Evolutionary conservation across 192 early-diverging fungal genomes (phyloP).

Genomic region (Pilobolus umbonatus): DNA sequence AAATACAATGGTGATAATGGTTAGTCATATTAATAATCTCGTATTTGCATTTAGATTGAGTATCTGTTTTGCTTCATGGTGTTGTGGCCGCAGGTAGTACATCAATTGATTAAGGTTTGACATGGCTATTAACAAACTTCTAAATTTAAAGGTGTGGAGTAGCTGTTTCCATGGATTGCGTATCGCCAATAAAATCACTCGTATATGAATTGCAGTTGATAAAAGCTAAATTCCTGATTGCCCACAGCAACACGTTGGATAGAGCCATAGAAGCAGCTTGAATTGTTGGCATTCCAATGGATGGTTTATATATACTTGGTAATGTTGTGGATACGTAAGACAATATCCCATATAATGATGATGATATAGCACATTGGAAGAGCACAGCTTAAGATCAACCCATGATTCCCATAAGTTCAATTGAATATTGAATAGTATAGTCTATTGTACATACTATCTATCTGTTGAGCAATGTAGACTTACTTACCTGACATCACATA

Average conservation of each 20-base stretch:
- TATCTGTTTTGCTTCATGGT: conserved; percentile 60
- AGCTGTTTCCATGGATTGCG: conserved; percentile 71
- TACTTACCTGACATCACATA: no score
- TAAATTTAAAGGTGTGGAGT: conserved; percentile 39
- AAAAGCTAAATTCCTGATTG: conserved; percentile 60
- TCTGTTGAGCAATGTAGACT: no score
- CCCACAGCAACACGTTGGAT: conserved; percentile 28
- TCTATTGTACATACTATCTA: no score
- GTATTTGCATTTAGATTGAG: conserved; percentile 30
- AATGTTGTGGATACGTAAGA: no score
- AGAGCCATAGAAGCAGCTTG: conserved; percentile 39
- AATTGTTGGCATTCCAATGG: conserved; percentile 24
- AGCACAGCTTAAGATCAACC: no score
- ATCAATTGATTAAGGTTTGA: not conserved
- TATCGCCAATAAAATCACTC: conserved; percentile 65
- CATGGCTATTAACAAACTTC: not conserved
- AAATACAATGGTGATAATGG: not conserved
- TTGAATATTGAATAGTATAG: no score
- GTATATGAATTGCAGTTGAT: conserved; percentile 68
- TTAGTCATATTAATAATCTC: not conserved
- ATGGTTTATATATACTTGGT: conserved; percentile 39
- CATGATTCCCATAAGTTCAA: no score
- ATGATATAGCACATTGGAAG: no score
- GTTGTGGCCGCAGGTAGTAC: conserved; percentile 49
- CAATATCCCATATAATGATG: no score